A percentile compares a stretch with the other conserved stretches of the same genome.
Conservation (phyloP, 495 filamentous ascomycete species). For the Chaetomium tenue region DNA sequence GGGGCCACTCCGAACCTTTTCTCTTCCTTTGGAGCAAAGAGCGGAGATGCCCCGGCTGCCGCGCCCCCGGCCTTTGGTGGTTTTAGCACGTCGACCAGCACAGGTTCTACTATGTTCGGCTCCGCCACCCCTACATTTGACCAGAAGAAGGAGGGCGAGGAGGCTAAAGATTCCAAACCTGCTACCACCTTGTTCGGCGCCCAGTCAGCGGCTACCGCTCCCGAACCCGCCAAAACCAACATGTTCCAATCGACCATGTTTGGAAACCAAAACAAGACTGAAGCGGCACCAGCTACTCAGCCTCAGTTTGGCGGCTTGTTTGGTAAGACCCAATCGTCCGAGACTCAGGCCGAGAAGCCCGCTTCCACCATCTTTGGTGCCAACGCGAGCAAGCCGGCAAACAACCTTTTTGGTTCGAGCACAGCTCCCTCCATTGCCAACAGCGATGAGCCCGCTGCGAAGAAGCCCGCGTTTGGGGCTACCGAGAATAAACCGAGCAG, state of each 20-base stretch:
- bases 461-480: conserved; percentile 28
- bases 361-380: conserved; percentile 34
- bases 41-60: conserved; percentile 27
- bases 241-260: conserved; percentile 46
- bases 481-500: conserved; percentile 30
- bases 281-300: conserved; percentile 26
- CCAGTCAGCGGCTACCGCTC: conserved; percentile 17
- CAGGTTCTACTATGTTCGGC: conserved; percentile 27
- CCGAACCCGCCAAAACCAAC: conserved; percentile 32
- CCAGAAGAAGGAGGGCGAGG: conserved; percentile 26
- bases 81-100: conserved; percentile 17
- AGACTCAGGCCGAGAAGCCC: conserved; percentile 26
- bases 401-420: conserved; percentile 33
- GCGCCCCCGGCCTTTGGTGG: conserved; percentile 32
- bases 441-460: conserved; percentile 27
- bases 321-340: conserved; percentile 30
- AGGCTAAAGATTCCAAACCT: conserved; percentile 24
- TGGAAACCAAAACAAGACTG: conserved; percentile 37
- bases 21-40: conserved; percentile 23
- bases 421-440: conserved; percentile 16
- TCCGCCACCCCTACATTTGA: conserved; percentile 19
- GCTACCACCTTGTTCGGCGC: conserved; percentile 28
- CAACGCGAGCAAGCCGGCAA: conserved; percentile 23
- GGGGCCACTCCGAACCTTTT: conserved; percentile 19
- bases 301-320: conserved; percentile 33